A percentile compares a stretch with the other conserved stretches of the same genome.
Evolutionary conservation across 306 rosid species (phyloP).

Genomic region (Gastrolobium villosum): DNA sequence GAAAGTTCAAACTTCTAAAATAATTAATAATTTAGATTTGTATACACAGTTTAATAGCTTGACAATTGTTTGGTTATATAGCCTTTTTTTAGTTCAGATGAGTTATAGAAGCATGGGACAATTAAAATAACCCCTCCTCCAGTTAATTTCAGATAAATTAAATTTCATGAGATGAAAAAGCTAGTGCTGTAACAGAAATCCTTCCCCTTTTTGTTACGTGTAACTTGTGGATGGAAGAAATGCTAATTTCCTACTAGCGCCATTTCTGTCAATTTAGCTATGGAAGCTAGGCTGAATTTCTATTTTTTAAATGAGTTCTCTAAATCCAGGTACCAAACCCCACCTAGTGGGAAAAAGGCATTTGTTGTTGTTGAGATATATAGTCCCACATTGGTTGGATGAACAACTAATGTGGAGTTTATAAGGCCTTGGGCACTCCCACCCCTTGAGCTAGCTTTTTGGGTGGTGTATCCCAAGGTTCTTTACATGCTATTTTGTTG

Average conservation of each 20-base stretch:
- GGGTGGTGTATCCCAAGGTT: too few species aligned
- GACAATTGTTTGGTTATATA: conserved; percentile 10
- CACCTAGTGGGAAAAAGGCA: background rate
- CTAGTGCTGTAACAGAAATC: background rate
- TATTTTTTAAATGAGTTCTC: background rate
- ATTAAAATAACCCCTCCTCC: background rate
- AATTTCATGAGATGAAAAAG: background rate
- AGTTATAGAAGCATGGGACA: background rate
- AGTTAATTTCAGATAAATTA: background rate
- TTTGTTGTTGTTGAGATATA: background rate
- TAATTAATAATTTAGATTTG: background rate
- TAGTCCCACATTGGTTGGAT: too few species aligned
- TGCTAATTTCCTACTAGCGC: background rate
- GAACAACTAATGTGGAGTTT: too few species aligned
- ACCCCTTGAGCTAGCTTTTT: too few species aligned
- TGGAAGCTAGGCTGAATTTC: background rate
- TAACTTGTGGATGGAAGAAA: background rate
- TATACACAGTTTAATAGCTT: background rate
- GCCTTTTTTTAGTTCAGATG: conserved; percentile 2
- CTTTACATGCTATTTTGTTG: too few species aligned
- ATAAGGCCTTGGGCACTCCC: too few species aligned
- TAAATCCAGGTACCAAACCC: conserved; percentile 5
- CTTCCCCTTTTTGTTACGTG: background rate
- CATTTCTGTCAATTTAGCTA: conserved; percentile 16
- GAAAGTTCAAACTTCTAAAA: background rate